Evolutionary conservation across 257 asterid genomes (phyloP), one percentile per base, ranked within the genome.

Genomic region (Buddleja alternifolia): DNA sequence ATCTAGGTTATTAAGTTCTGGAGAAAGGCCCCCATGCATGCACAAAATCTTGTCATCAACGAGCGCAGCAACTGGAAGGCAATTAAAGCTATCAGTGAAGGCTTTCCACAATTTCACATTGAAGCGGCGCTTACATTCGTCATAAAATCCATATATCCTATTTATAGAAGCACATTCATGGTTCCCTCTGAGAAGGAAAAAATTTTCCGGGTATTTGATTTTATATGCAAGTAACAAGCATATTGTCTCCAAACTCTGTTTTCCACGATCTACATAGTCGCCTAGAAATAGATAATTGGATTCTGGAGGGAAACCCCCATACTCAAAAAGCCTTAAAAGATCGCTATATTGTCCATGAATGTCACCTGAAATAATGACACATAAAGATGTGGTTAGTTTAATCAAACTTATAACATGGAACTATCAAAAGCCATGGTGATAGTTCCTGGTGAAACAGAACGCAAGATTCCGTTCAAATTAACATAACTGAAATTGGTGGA

Each of bases 11-110:
- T 74, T 81, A 40, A 84, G 81, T 56, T 84, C 89, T 0, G 89
- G 89, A 53, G 89, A 84, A 52, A 84, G 89, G 20, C 89, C 89
- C 5, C 89, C 89, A 39, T 84, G 89, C 86, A 84, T 84, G 81
- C 89, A 84, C 56, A 84, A 60, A 78, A 84, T 84, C 84, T 78
- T 84, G 63, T 81, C 86, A 60, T 84, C 89, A 9, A 84, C 12
- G 14, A 84, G 86, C 19, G 89, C 89, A 19, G 89, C 89, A 42
- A 84, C 89, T 17, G 89, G 89, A 19, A 84, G 89, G 68, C 89
- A 84, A 52, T 84, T 84, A 62, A 84, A 84, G 75, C 80, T 63
- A 62, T 84, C 89, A 1, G 86, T 84, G 83, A 84, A 84, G 61
- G 84, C 70, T 76, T 84, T 84, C 89, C 89, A 84, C 70, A 84